Conservation (phyloP, 2,329 filamentous ascomycete species). For the Elsinoe arachidis region DNA sequence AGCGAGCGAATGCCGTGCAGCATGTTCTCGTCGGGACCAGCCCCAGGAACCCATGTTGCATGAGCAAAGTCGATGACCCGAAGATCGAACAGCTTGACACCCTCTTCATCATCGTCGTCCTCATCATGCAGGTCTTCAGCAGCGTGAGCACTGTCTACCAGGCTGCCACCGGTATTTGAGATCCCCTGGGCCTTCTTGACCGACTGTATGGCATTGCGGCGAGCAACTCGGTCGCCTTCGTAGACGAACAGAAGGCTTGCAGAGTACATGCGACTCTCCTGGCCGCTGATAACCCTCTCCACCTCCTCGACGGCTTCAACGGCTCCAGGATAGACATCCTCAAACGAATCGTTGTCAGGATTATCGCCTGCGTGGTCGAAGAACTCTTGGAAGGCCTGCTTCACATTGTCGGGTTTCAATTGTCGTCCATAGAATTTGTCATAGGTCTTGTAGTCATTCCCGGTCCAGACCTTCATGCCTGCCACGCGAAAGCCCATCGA, state of each 20-base stretch:
- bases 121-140: slow-evolving; percentile 43
- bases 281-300: slow-evolving; percentile 48
- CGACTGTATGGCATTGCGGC: slow-evolving; percentile 26
- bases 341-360: slow-evolving; percentile 34
- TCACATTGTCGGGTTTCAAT: slow-evolving; percentile 47
- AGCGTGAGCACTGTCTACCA: slow-evolving; percentile 18
- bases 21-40: slow-evolving; percentile 78
- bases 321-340: slow-evolving; percentile 31
- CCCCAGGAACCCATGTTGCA: slow-evolving; percentile 70
- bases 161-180: slow-evolving; percentile 14
- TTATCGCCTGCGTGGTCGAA: slow-evolving; percentile 38
- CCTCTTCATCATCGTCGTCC: slow-evolving; percentile 42
- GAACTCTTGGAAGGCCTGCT: slow-evolving; percentile 50
- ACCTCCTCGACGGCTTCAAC: slow-evolving; percentile 43
- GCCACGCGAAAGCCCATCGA: slow-evolving; percentile 56
- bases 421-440: slow-evolving; percentile 59
- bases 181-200: slow-evolving; percentile 1
- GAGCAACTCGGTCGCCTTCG: slow-evolving; percentile 52
- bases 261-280: slow-evolving; percentile 61
- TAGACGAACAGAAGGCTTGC: slow-evolving; percentile 58
- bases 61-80: slow-evolving; percentile 98
- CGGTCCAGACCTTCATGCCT: slow-evolving; percentile 54
- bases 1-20: slow-evolving; percentile 66
- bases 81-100: slow-evolving; percentile 63
- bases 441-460: slow-evolving; percentile 47